Percentiles rank a stretch among this genome's conserved stretches.
Conservation (phyloP, 2,329 filamentous ascomycete genomes). For the Hypoxylon sp. region DNA sequence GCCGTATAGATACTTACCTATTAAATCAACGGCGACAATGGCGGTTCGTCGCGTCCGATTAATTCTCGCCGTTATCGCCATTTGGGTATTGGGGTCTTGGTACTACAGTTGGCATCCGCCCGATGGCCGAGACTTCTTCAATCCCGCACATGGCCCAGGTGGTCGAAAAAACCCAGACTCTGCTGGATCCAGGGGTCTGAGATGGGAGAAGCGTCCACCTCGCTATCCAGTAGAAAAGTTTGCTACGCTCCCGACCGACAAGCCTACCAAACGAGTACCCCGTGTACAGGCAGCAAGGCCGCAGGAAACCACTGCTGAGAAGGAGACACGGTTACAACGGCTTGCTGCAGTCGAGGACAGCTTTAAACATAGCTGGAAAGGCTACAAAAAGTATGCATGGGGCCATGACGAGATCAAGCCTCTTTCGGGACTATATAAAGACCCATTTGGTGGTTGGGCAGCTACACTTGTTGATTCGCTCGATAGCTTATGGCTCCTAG, state of each 20-base stretch:
- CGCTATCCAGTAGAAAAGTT: constrained; percentile 55
- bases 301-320: constrained; percentile 58
- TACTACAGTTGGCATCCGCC: constrained; percentile 51
- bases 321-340: constrained; percentile 57
- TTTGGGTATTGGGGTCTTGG: constrained; percentile 54
- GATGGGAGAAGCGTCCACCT: constrained; percentile 56
- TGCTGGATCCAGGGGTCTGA: constrained; percentile 32
- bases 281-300: constrained; percentile 71
- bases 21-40: constrained; percentile 42
- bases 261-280: constrained; percentile 67
- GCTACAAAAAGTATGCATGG: constrained; percentile 76
- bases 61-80: constrained; percentile 50
- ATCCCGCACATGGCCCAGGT: constrained; percentile 27
- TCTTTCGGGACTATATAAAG: constrained; percentile 64
- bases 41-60: constrained; percentile 53
- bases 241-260: constrained; percentile 57
- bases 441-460: constrained; percentile 77
- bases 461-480: constrained; percentile 77
- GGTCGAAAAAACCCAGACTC: constrained; percentile 19
- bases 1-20: constrained; percentile 18
- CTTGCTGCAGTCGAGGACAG: constrained; percentile 64
- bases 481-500: constrained; percentile 83
- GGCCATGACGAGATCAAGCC: constrained; percentile 74
- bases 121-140: constrained; percentile 35
- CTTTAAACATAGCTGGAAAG: constrained; percentile 70